Conservation (phyloP, 306 rosid species). For the Myrica gale region DNA sequence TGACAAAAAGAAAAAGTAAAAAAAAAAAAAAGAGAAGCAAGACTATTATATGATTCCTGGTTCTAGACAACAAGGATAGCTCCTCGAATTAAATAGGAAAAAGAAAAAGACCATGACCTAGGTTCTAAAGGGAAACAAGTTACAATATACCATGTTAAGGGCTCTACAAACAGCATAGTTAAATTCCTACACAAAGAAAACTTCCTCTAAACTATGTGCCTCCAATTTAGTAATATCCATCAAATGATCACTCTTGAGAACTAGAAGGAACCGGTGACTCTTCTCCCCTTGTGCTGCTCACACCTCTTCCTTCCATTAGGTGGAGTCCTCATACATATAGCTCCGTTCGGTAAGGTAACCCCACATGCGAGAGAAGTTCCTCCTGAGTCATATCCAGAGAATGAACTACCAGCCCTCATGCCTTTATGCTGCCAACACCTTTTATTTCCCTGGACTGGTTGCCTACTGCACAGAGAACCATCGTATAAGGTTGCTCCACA, state of each 20-base stretch:
- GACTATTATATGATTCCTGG: too few species aligned
- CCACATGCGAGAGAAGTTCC: background rate
- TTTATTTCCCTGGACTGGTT: slow-evolving; percentile 15
- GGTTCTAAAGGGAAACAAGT: too few species aligned
- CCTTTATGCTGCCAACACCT: slow-evolving; percentile 20
- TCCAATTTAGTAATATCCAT: too few species aligned
- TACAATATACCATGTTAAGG: too few species aligned
- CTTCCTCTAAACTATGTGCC: too few species aligned
- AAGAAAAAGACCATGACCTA: too few species aligned
- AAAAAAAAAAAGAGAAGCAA: too few species aligned
- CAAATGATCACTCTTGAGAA: background rate
- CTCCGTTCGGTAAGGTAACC: slow-evolving; percentile 24
- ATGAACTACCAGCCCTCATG: slow-evolving; percentile 3
- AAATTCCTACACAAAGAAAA: background rate
- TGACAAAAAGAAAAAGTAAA: too few species aligned
- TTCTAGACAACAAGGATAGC: too few species aligned
- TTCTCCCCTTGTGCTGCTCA: slow-evolving; percentile 19
- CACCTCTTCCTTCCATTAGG: slow-evolving; percentile 24
- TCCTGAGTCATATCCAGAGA: background rate
- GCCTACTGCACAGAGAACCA: slow-evolving; percentile 11
- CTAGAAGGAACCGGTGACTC: slow-evolving; percentile 5
- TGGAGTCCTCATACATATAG: slow-evolving; percentile 16
- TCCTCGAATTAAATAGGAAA: too few species aligned
- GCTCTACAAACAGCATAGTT: background rate
- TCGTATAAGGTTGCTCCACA: slow-evolving; percentile 16